These are phyloP conservation scores for Rhynchosporium agropyri DNA, from an alignment of 2,329 filamentous ascomycete species.

Conservation along the genomic window DNA sequence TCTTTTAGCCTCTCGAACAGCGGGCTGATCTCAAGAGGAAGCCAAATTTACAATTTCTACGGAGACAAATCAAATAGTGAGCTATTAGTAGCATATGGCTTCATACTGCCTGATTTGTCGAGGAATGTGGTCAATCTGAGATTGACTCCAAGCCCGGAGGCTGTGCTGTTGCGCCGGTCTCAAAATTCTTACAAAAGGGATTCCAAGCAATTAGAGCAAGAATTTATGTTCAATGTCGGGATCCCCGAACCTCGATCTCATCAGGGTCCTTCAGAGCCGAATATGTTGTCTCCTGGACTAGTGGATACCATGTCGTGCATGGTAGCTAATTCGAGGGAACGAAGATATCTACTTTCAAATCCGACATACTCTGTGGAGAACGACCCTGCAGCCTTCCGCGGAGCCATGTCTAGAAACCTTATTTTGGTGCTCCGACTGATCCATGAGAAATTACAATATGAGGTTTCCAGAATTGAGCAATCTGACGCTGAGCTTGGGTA, in stretches of 20 bases:
- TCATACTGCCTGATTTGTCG: constrained; percentile 51
- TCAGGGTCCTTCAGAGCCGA: constrained; percentile 18
- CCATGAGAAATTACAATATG: constrained; percentile 30
- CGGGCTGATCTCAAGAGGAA: constrained; percentile 51
- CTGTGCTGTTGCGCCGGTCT: constrained; percentile 29
- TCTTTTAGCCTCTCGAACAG: constrained; percentile 50
- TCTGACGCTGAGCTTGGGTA: constrained; percentile 13
- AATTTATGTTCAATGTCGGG: constrained; percentile 37
- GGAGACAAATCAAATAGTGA: constrained; percentile 76
- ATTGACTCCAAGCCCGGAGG: constrained; percentile 30
- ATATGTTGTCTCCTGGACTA: constrained; percentile 35
- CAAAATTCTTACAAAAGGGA: constrained; percentile 30
- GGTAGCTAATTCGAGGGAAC: constrained; percentile 35
- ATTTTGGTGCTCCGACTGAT: constrained; percentile 28
- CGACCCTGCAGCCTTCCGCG: constrained; percentile 20
- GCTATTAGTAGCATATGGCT: constrained; percentile 65
- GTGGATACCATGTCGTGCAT: constrained; percentile 38
- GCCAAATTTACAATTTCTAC: constrained; percentile 70
- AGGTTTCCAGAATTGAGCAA: constrained; percentile 21
- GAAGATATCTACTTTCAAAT: constrained; percentile 24
- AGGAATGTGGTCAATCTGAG: constrained; percentile 43
- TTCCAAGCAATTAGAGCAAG: constrained; percentile 26
- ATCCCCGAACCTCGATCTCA: not conserved
- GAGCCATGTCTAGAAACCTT: constrained; percentile 29
- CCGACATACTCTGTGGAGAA: constrained; percentile 30